Evolutionary conservation across 2,329 filamentous ascomycete genomes (phyloP), one percentile per base, ranked within the genome.

Genomic region (Penicillium capsulatum): DNA sequence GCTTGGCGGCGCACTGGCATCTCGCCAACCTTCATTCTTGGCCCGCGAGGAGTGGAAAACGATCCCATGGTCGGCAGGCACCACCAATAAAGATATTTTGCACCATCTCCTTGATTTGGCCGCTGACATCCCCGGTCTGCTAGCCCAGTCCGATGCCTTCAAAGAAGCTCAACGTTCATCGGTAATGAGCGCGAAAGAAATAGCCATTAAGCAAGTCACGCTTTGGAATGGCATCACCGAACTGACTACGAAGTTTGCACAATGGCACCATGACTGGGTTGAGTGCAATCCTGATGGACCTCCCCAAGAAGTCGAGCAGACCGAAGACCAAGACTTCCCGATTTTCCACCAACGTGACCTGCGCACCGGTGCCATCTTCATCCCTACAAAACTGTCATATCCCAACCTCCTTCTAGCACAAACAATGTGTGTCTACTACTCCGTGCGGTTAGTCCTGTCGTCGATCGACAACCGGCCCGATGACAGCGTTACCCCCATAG

Each of bases 11-110:
- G 54, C 61, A 17, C 38, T 66, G 22, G 50, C 58, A 19, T 43
- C 36, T 22, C 61, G 64, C 16, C 44, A 47, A n/a, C 57, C 61
- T 1, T 60, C 61, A 6, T 67, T 66, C 36, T 54, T 67, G 8
- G 58, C 61, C 3, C 48, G 41, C 8, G 55, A 64, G 29, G 62
- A 64, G 24, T 67, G 65, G 65, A 67, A 65, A 34, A 63, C 55
- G 6, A 48, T 67, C 11, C 65, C 65, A 0, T 67, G 64, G 64
- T 61, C 62, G 17, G 55, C 58, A 17, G 57, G 55, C 2, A 64
- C 63, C 5, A 64, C 56, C 9, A 48, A 42, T 3, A 67, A 65
- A 42, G 62, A 67, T 31, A 58, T 65, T 14, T 36, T 66, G 9
- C 62, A 67, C 33, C 54, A 65, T 40, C 45, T 67, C 0, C 44